Percentiles rank a stretch among this genome's conserved stretches.
These are phyloP conservation scores for Scutellaria baicalensis DNA, from an alignment of 257 asterid species.

Conservation along the genomic window DNA sequence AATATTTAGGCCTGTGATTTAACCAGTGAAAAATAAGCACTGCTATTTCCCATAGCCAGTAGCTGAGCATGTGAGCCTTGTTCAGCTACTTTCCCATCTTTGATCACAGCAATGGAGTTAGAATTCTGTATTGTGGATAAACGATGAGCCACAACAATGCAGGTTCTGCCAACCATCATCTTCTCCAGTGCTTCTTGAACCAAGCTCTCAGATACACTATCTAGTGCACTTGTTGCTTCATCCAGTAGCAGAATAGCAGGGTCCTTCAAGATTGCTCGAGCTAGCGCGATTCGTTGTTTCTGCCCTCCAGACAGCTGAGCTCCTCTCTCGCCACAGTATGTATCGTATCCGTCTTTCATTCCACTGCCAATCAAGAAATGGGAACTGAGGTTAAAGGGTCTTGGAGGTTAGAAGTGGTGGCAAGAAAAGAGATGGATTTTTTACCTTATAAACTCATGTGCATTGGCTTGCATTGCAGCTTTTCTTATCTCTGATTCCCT, in stretches of 20 bases:
- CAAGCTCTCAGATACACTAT: constrained; percentile 64
- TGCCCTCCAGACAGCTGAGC: constrained; percentile 79
- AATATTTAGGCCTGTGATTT: constrained; percentile 29
- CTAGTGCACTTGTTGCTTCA: constrained; percentile 85
- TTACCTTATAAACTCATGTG: constrained; percentile 78
- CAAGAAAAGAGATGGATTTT: background rate
- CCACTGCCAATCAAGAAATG: constrained; percentile 37
- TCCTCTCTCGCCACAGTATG: constrained; percentile 76
- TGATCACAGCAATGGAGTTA: constrained; percentile 59
- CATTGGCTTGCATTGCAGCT: constrained; percentile 72
- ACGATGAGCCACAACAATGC: constrained; percentile 76
- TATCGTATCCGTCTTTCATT: constrained; percentile 71
- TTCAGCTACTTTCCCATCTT: constrained; percentile 62
- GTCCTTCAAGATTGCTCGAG: constrained; percentile 73
- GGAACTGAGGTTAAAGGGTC: background rate
- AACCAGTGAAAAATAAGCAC: constrained; percentile 55
- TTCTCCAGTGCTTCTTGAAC: constrained; percentile 76
- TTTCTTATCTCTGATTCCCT: constrained; percentile 57
- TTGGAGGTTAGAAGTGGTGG: background rate
- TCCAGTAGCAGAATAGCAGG: constrained; percentile 61
- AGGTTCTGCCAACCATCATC: constrained; percentile 65
- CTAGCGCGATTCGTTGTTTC: constrained; percentile 69
- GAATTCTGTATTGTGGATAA: constrained; percentile 67
- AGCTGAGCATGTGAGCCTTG: constrained; percentile 74
- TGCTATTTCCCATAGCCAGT: constrained; percentile 43